These are phyloP conservation scores for Diddensiella caesifluorescens DNA, from an alignment of 805 yeast genomes.

Conservation along the genomic window DNA sequence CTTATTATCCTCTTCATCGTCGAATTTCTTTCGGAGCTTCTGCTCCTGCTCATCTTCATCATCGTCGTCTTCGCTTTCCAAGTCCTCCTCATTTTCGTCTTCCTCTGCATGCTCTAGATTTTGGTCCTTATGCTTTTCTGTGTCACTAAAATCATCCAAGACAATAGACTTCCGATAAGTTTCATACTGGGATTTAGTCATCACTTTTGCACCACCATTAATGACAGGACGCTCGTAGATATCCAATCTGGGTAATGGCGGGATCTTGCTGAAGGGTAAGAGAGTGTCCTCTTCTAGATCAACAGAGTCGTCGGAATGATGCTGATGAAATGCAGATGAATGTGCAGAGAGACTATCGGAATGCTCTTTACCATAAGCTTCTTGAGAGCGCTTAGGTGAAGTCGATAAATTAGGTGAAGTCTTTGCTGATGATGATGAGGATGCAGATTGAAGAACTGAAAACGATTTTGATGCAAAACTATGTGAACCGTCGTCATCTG, in stretches of 20 bases:
- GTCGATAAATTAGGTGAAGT: background rate
- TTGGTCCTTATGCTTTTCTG: conserved; percentile 4
- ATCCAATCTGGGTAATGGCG: conserved; percentile 9
- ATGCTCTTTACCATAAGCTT: too few relatives aligned
- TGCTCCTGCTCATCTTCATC: conserved; percentile 12
- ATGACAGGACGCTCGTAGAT: background rate
- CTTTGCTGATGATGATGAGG: background rate
- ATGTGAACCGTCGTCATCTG: too few relatives aligned
- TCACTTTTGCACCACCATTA: conserved; percentile 16
- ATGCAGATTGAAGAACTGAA: background rate
- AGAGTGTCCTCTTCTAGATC: conserved; percentile 21
- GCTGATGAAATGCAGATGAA: background rate
- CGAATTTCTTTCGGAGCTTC: conserved; percentile 10
- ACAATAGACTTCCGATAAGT: conserved; percentile 21
- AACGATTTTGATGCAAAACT: too few relatives aligned
- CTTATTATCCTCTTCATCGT: conserved; percentile 21
- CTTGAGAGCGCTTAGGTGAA: too few relatives aligned
- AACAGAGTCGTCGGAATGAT: conserved; percentile 8
- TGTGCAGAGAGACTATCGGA: conserved; percentile 1
- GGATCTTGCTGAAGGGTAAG: conserved; percentile 14
- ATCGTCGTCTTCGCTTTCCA: conserved; percentile 15
- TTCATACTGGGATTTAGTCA: conserved; percentile 30
- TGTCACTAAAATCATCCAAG: conserved; percentile 2
- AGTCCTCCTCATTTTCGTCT: conserved; percentile 16
- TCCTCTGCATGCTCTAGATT: conserved; percentile 7